Evolutionary conservation across 208 protist genomes (phyloP), one percentile per base, ranked within the genome.

Genomic region (Trichomonas gallinae): DNA sequence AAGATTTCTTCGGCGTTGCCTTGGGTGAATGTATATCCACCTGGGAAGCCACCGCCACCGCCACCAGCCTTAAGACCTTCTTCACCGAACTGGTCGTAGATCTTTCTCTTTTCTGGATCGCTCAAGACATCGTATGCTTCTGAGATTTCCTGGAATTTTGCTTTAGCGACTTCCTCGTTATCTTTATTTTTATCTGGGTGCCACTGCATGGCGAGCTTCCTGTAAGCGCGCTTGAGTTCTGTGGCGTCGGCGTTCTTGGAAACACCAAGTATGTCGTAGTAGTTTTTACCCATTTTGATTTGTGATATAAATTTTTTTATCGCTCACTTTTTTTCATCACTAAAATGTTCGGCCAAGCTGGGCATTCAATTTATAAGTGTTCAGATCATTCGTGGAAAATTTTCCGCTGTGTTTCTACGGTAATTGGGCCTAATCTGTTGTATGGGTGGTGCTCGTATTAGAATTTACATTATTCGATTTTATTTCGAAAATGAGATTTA

Each of bases 141-240:
- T 42, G 96, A 96, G 31, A 96, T 81, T 96, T 96, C 87, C 40
- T 96, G 46, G 40, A 96, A 96, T 96, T 96, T 91, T 45, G 48
- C 96, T 81, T 82, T 31, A 23, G 96, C 96, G 51, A 58, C 63
- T 45, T 85, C 96, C 34, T 51, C n/a, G 42, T 96, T 91, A 49
- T 96, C 46, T 96, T 49, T 49, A 34, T 96, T 96, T 96, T 97
- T 98, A 96, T 98, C 97, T 11, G 98, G 98, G 96, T 98, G 98
- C 48, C 97, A 96, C 96, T 97, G 97, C 44, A 97, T 96, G n/a
- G 97, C 97, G n/a, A 97, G 44, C 96, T 98, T 97, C 38, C 97
- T 46, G 63, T 98, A 98, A 26, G 97, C 96, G 48, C 97, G 98
- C 82, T 98, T 98, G 34, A 98, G 97, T 42, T 42, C 96, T 38